A percentile compares a stretch with the other conserved stretches of the same genome.
Conservation (phyloP, 2,329 filamentous ascomycete genomes). For the Xylaria multiplex region DNA sequence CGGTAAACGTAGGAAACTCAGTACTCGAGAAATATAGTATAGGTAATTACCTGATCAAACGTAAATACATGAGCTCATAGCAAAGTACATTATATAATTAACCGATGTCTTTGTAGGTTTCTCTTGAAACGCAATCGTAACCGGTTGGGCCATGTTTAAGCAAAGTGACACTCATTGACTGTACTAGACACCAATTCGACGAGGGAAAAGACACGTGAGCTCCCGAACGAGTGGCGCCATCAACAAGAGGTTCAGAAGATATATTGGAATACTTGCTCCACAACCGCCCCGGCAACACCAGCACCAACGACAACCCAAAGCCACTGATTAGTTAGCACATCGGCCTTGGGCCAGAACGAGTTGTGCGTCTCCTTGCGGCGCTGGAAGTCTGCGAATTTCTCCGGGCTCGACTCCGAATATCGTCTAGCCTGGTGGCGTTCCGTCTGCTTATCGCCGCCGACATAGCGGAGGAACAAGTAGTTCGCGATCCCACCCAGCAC, state of each 20-base stretch:
- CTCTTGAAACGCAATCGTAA: no score
- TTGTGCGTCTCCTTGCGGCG: conserved; percentile 65
- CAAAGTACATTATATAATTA: no score
- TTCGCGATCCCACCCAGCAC: conserved; percentile 66
- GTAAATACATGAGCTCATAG: no score
- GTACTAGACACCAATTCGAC: not conserved
- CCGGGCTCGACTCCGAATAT: conserved; percentile 60
- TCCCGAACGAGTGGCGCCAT: not conserved
- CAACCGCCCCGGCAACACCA: conserved; percentile 59
- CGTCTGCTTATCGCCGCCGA: conserved; percentile 66
- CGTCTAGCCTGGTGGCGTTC: conserved; percentile 62
- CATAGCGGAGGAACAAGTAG: conserved; percentile 66
- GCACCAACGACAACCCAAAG: conserved; percentile 61
- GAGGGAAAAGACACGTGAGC: not conserved
- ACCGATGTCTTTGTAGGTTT: no score
- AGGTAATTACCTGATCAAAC: no score
- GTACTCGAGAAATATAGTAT: no score
- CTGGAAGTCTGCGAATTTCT: conserved; percentile 64
- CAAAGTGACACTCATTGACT: not conserved
- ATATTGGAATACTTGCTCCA: conserved; percentile 53
- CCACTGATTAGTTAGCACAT: conserved; percentile 66
- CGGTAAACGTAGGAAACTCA: no score
- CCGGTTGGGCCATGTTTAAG: not conserved
- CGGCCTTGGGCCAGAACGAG: conserved; percentile 65
- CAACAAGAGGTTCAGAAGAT: conserved; percentile 4